Evolutionary conservation across 2,329 filamentous ascomycete species (phyloP), one percentile per base, ranked within the genome.

Genomic region (Onygena corvina): DNA sequence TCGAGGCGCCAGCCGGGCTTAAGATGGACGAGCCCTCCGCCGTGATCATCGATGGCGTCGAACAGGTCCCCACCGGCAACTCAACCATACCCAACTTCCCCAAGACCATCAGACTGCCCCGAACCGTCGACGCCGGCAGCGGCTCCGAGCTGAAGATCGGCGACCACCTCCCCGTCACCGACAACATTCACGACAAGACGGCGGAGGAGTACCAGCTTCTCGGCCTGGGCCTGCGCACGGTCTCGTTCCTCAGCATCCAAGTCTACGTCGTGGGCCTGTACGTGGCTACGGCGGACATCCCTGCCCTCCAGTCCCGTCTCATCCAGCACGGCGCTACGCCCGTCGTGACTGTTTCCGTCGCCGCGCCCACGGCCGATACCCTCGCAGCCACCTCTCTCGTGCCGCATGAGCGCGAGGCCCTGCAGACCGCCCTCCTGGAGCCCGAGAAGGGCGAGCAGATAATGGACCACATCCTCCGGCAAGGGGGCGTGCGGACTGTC

Each of bases 181-280:
- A 60, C 4, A 56, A 68, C 20, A 16, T 46, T 6, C 62, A 63
- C 11, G 59, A 71, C 47, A 65, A 69, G 45, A 52, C 74, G 66
- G 54, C 77, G 65, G 59, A 84, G 35, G 75, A 94, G 59, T 96
- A 95, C 65, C 89, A 87, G 18, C 75, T 96, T 0, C 76, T 96
- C 4, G 92, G 92, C 0, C 70, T 95, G 3, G 92, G 92, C 14
- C 82, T 93, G 54, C 79, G 92, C 49, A 88, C 84, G 1, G 92
- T 98, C 27, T 93, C 85, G 20, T 94, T 96, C 65, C 70, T 96
- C 38, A 73, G 79, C 45, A 87, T 98, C 38, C 83, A 94, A 64
- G 92, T 98, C 48, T 98, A 98, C 69, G 84, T 96, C 14, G 84
- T 94, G 0, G 92, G 90, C 12, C 79, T 93, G 59, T 98, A 98